Percentiles rank a stretch among this genome's conserved stretches.
Conservation (phyloP, 345 rosid species). For the Eutrema yunnanense region DNA sequence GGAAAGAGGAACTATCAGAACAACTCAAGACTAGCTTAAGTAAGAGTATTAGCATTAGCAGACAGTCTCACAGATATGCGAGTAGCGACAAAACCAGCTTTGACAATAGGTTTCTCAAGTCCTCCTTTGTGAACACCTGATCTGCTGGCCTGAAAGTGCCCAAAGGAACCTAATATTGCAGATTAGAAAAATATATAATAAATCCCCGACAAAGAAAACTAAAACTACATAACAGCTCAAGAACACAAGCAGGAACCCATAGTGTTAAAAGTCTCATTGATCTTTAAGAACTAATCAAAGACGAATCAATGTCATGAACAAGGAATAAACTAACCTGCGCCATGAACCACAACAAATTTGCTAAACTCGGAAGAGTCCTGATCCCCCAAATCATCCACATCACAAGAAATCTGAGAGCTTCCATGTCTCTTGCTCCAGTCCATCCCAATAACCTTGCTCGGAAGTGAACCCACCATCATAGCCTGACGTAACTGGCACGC, state of each 20-base stretch:
- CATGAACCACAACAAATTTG: slow-evolving; percentile 79
- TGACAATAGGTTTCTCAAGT: slow-evolving; percentile 56
- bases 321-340: slow-evolving; percentile 58
- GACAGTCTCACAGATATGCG: slow-evolving; percentile 66
- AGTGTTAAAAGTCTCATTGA: not conserved
- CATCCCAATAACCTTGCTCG: slow-evolving; percentile 51
- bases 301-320: not conserved
- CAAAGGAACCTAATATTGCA: slow-evolving; percentile 72
- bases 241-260: not conserved
- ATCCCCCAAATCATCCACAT: slow-evolving; percentile 34
- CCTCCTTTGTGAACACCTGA: slow-evolving; percentile 97
- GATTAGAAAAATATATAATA: not conserved
- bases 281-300: not conserved
- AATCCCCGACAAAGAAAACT: not conserved
- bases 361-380: slow-evolving; percentile 32
- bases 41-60: not conserved
- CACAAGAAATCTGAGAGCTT: slow-evolving; percentile 40
- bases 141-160: slow-evolving; percentile 95
- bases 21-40: not conserved
- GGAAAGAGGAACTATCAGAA: not conserved
- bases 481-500: slow-evolving; percentile 64
- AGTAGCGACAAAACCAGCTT: slow-evolving; percentile 93
- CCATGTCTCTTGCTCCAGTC: slow-evolving; percentile 90
- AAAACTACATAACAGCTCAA: not conserved
- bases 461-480: slow-evolving; percentile 36